A percentile compares a stretch with the other conserved stretches of the same genome.
These are phyloP conservation scores for Suillus subluteus DNA, from an alignment of 768 basidiomycete genomes.

Conservation along the genomic window DNA sequence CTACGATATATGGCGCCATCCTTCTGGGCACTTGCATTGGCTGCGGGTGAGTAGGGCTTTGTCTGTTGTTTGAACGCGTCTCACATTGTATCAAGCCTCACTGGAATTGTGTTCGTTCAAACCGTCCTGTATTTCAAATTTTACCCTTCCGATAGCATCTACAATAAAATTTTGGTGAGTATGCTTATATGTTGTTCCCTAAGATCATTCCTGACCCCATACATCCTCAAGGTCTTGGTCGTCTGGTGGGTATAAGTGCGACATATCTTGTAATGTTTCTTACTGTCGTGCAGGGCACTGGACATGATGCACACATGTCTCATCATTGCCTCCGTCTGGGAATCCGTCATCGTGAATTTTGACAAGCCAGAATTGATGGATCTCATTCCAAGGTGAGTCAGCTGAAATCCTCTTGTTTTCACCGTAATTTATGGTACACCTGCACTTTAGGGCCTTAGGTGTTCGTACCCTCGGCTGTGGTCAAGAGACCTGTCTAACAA, in stretches of 20 bases:
- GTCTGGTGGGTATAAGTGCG: slow-evolving; percentile 23
- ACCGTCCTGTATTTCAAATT: slow-evolving; percentile 33
- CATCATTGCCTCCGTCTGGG: slow-evolving; percentile 30
- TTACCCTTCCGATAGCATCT: slow-evolving; percentile 30
- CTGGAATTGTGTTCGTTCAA: slow-evolving; percentile 37
- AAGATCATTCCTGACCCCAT: neutral
- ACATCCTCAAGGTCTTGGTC: slow-evolving; percentile 24
- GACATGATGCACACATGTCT: slow-evolving; percentile 34
- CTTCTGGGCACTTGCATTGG: slow-evolving; percentile 35
- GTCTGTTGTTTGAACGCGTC: neutral
- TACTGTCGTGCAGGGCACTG: slow-evolving; percentile 18
- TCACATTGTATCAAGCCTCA: slow-evolving; percentile 26
- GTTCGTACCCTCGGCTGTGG: slow-evolving; percentile 11
- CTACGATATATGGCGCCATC: slow-evolving; percentile 35
- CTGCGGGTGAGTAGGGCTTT: slow-evolving; percentile 24
- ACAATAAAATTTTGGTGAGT: slow-evolving; percentile 34
- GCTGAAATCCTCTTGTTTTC: fast-evolving
- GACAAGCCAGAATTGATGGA: slow-evolving; percentile 31
- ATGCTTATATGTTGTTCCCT: neutral
- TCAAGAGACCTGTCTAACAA: neutral
- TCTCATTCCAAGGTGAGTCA: slow-evolving; percentile 31
- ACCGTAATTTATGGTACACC: neutral
- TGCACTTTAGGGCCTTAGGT: slow-evolving; percentile 27
- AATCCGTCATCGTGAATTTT: slow-evolving; percentile 31
- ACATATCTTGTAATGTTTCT: neutral